Conservation (phyloP, 2,329 filamentous ascomycete genomes). For the Colletotrichum higginsianum region DNA sequence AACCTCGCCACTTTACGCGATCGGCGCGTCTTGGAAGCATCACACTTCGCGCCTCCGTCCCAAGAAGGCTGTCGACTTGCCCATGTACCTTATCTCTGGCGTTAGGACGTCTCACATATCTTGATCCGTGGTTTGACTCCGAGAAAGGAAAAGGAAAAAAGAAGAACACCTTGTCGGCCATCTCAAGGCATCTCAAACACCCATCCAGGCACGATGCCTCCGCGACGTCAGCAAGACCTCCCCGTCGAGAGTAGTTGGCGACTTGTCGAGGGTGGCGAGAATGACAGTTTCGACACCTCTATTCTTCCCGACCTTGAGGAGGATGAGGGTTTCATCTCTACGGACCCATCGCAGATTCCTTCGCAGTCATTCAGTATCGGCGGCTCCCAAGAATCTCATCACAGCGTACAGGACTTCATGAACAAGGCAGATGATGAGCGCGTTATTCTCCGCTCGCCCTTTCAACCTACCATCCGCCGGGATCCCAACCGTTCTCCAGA, state of each 20-base stretch:
- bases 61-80: conserved; percentile 4
- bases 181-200: neutral
- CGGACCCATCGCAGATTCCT: conserved; percentile 64
- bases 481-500: conserved; percentile 58
- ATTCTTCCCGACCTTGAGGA: conserved; percentile 62
- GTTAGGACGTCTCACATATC: neutral
- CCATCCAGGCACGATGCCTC: conserved; percentile 31
- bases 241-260: conserved; percentile 72
- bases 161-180: neutral
- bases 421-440: conserved; percentile 69
- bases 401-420: conserved; percentile 68
- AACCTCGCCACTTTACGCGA: conserved; percentile 37
- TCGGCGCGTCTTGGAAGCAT: conserved; percentile 22
- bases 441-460: conserved; percentile 68
- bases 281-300: conserved; percentile 73
- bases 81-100: neutral
- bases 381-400: conserved; percentile 63
- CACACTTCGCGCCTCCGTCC: conserved; percentile 3
- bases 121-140: neutral
- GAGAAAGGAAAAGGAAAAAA: neutral
- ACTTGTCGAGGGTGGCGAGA: conserved; percentile 71
- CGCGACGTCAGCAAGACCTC: conserved; percentile 47
- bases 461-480: conserved; percentile 65
- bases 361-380: conserved; percentile 59
- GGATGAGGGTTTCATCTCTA: conserved; percentile 57